These are phyloP conservation scores for Claviceps africana DNA, from an alignment of 2,329 filamentous ascomycete species.

Conservation along the genomic window DNA sequence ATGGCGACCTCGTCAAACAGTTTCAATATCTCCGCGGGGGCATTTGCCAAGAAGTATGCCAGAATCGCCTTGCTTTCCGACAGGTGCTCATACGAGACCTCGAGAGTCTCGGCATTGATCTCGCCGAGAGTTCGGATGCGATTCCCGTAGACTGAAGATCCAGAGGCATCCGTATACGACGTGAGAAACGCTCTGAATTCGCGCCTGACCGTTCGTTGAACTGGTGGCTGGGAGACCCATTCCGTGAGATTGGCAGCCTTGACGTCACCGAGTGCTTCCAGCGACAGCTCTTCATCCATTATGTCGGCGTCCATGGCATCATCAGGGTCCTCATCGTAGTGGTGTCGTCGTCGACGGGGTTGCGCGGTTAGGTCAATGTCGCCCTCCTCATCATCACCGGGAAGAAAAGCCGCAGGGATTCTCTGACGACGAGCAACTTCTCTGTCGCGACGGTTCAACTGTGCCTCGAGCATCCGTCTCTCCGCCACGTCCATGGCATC, in stretches of 20 bases:
- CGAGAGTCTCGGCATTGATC: constrained; percentile 87
- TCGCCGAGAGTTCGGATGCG: constrained; percentile 93
- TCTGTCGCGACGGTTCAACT: constrained; percentile 59
- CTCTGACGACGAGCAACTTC: constrained; percentile 53
- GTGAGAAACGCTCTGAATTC: constrained; percentile 98
- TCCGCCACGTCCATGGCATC: constrained; percentile 53
- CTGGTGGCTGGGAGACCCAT: constrained; percentile 82
- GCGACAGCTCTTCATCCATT: constrained; percentile 86
- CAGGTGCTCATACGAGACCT: constrained; percentile 90
- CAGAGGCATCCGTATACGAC: constrained; percentile 81
- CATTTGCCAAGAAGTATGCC: constrained; percentile 91
- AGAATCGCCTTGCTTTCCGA: constrained; percentile 82
- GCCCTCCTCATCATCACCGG: constrained; percentile 72
- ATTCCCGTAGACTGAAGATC: constrained; percentile 85
- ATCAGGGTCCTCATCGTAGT: constrained; percentile 89
- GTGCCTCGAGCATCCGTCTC: constrained; percentile 56
- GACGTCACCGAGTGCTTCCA: constrained; percentile 82
- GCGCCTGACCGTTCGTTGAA: constrained; percentile 83
- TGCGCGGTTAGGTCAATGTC: constrained; percentile 76
- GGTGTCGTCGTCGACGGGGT: constrained; percentile 69
- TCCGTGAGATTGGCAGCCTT: constrained; percentile 89
- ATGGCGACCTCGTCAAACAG: constrained; percentile 95
- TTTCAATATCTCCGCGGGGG: constrained; percentile 86
- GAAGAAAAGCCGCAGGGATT: constrained; percentile 60
- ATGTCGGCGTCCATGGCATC: constrained; percentile 87